Percentiles rank a stretch among this genome's conserved stretches.
Conservation (phyloP, 148 eudicot genomes). For the Euryodendron excelsum region DNA sequence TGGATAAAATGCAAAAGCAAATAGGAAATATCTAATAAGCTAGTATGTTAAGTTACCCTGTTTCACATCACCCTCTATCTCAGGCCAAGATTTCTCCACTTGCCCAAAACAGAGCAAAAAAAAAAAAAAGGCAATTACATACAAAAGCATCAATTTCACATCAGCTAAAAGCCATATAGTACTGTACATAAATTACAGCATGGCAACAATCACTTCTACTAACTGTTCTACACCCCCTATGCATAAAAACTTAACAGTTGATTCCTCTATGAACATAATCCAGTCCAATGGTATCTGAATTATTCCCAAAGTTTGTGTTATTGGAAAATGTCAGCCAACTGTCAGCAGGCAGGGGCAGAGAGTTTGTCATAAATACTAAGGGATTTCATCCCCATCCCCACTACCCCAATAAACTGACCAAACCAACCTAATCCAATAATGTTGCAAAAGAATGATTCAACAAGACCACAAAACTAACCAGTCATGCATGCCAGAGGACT, state of each 20-base stretch:
- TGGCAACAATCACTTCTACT: conserved; percentile 5
- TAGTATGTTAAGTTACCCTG: no score
- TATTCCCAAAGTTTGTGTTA: conserved; percentile 5
- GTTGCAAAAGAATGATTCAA: conserved; percentile 20
- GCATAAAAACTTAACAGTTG: conserved; percentile 10
- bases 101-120: no score
- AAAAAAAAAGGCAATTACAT: neutral
- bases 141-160: conserved; percentile 15
- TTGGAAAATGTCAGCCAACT: conserved; percentile 1
- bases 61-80: no score
- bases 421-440: conserved; percentile 15
- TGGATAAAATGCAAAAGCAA: no score
- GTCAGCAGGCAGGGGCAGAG: conserved; percentile 3
- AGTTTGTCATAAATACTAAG: neutral
- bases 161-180: conserved; percentile 12
- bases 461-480: conserved; percentile 1
- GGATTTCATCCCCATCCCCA: neutral
- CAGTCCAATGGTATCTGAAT: conserved; percentile 3
- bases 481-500: neutral
- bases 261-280: conserved; percentile 18
- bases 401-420: conserved; percentile 15
- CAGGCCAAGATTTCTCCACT: no score
- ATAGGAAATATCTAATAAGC: no score
- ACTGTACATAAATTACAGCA: conserved; percentile 35
- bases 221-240: conserved; percentile 1